phyloP scores from a whole-genome alignment of 768 basidiomycete genomes.

The Mycena vitilis region DNA sequence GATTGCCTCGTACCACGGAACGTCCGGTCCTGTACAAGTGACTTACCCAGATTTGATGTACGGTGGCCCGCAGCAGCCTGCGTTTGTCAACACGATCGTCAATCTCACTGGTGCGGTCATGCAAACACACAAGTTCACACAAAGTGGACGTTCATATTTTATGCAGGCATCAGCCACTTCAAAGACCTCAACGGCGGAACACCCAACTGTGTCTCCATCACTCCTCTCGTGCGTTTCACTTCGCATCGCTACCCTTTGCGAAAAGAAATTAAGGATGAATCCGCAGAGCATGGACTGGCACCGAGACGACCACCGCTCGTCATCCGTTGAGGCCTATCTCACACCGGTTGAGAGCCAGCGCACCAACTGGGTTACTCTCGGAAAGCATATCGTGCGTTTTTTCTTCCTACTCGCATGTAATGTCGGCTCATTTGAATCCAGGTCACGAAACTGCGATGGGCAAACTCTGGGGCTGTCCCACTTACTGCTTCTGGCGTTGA shows the following conservation, averaged over 20 bases:
- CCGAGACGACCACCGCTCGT: slow-evolving; percentile 63
- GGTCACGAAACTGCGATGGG: slow-evolving; percentile 60
- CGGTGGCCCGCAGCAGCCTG: slow-evolving; percentile 64
- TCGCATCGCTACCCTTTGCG: too few species aligned
- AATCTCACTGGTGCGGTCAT: slow-evolving; percentile 49
- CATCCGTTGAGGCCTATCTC: slow-evolving; percentile 65
- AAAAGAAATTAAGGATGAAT: neutral
- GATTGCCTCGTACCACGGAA: slow-evolving; percentile 62
- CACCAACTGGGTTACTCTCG: slow-evolving; percentile 63
- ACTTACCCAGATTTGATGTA: slow-evolving; percentile 66
- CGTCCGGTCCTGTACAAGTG: slow-evolving; percentile 64
- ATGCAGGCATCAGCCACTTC: slow-evolving; percentile 52
- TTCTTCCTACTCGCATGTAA: neutral
- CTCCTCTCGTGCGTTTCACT: slow-evolving; percentile 55
- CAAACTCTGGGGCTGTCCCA: slow-evolving; percentile 45
- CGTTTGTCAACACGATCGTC: slow-evolving; percentile 61
- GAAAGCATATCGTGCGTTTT: slow-evolving; percentile 49
- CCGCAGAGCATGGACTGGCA: slow-evolving; percentile 59
- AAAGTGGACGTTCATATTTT: neutral
- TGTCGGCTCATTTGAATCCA: slow-evolving; percentile 28
- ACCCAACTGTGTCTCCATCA: slow-evolving; percentile 67
- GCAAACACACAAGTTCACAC: too few species aligned
- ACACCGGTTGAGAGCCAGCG: slow-evolving; percentile 61
- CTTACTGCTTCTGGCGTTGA: slow-evolving; percentile 59
- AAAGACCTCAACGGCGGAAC: slow-evolving; percentile 67